These are phyloP conservation scores for Goffeauzyma gilvescens DNA, from an alignment of 768 basidiomycete species.

Conservation along the genomic window DNA sequence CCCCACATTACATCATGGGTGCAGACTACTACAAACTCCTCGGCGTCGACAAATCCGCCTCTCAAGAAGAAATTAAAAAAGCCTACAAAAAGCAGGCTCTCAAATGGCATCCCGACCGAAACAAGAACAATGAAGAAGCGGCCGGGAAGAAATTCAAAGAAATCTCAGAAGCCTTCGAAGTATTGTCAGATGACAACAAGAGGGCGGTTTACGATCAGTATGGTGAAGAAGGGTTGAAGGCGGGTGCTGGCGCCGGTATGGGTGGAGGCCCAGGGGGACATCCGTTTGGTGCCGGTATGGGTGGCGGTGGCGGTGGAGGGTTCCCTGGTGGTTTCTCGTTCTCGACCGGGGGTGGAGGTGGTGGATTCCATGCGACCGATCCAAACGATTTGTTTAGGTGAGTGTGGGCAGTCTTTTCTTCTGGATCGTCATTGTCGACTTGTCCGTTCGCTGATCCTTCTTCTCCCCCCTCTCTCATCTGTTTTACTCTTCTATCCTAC, in stretches of 20 bases:
- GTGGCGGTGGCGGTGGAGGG: constrained; percentile 18
- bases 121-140: constrained; percentile 11
- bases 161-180: constrained; percentile 36
- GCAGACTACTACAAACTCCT: constrained; percentile 13
- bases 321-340: constrained; percentile 8
- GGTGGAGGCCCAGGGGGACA: background rate
- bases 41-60: constrained; percentile 8
- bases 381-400: constrained; percentile 93
- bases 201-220: constrained; percentile 52
- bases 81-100: constrained; percentile 13
- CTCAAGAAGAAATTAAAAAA: constrained; percentile 10
- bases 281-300: constrained; percentile 25
- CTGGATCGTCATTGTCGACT: no score
- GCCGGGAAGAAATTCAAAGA: constrained; percentile 71
- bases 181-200: constrained; percentile 56
- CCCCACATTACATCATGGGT: constrained; percentile 6
- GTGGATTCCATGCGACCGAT: constrained; percentile 45
- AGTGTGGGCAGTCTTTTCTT: constrained; percentile 39
- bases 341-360: constrained; percentile 40
- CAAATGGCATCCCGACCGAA: constrained; percentile 15
- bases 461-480: no score
- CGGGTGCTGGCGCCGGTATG: constrained; percentile 21
- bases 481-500: no score
- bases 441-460: no score
- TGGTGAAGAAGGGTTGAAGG: constrained; percentile 61